Evolutionary conservation across 179 eudicot species (phyloP).

Genomic region (Silene vulgaris): DNA sequence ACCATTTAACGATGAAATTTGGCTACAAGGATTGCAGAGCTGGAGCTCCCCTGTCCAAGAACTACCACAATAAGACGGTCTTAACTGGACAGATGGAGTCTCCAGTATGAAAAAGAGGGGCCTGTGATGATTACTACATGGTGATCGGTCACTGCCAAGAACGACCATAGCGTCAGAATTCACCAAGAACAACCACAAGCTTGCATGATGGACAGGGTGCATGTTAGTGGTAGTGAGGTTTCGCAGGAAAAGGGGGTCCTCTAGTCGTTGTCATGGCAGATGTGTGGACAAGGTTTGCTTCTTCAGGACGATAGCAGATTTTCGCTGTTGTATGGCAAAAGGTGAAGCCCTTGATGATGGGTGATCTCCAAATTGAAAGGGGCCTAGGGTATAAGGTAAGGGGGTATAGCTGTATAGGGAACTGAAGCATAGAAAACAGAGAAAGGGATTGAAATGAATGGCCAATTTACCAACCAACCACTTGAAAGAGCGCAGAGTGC

Average conservation of each 20-base stretch:
- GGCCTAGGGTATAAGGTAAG: not conserved
- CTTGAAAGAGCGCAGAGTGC: not conserved
- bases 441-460: not conserved
- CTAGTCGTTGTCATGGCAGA: not conserved
- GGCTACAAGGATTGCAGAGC: not conserved
- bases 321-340: not conserved
- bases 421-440: too few relatives aligned
- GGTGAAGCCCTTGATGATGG: not conserved
- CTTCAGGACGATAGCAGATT: not conserved
- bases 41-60: too few relatives aligned
- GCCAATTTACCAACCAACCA: not conserved
- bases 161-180: not conserved
- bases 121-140: not conserved
- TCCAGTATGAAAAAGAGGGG: not conserved
- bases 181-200: not conserved
- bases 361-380: not conserved
- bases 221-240: not conserved
- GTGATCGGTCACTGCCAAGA: not conserved
- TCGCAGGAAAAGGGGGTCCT: not conserved
- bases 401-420: too few relatives aligned
- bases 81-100: not conserved
- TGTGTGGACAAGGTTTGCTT: not conserved
- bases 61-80: too few relatives aligned
- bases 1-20: not conserved
- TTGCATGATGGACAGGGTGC: constrained; percentile 6